phyloP scores from a whole-genome alignment of 2,329 filamentous ascomycete species.

The Penicillium hesseltinei region DNA sequence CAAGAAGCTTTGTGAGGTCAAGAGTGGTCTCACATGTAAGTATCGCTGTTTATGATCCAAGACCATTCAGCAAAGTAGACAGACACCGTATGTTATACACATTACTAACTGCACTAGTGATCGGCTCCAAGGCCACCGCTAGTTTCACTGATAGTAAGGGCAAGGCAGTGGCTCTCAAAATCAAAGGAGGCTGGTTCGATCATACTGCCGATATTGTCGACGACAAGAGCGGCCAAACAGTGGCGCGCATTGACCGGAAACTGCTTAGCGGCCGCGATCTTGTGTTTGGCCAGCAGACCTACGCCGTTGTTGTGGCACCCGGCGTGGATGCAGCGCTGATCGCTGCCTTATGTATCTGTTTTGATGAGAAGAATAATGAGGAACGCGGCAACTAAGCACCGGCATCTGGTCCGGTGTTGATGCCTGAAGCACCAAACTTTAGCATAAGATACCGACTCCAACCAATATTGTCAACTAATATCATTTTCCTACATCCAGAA shows the following conservation, averaged over 20 bases:
- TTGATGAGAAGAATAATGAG: constrained; percentile 67
- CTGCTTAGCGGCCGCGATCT: constrained; percentile 58
- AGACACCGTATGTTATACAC: background rate
- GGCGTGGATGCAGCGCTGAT: constrained; percentile 66
- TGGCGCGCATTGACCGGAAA: constrained; percentile 61
- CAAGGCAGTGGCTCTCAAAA: constrained; percentile 48
- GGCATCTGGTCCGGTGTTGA: too few species aligned
- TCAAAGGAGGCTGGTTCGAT: constrained; percentile 64
- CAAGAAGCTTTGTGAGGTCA: constrained; percentile 55
- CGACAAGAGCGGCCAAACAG: constrained; percentile 48
- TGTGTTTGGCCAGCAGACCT: constrained; percentile 63
- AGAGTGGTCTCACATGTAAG: constrained; percentile 55
- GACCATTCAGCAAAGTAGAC: background rate
- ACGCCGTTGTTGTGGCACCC: constrained; percentile 62
- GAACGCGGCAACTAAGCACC: background rate
- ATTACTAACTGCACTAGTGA: constrained; percentile 16
- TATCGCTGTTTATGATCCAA: constrained; percentile 14
- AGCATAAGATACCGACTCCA: too few species aligned
- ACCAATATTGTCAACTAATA: too few species aligned
- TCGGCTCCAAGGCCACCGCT: constrained; percentile 28
- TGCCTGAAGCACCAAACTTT: too few species aligned
- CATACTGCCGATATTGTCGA: constrained; percentile 58
- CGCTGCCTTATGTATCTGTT: constrained; percentile 64
- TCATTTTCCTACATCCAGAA: too few species aligned
- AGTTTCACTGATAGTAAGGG: constrained; percentile 56